Conservation (phyloP, 352 stramenopile genomes). For the Pythium aquatile region DNA sequence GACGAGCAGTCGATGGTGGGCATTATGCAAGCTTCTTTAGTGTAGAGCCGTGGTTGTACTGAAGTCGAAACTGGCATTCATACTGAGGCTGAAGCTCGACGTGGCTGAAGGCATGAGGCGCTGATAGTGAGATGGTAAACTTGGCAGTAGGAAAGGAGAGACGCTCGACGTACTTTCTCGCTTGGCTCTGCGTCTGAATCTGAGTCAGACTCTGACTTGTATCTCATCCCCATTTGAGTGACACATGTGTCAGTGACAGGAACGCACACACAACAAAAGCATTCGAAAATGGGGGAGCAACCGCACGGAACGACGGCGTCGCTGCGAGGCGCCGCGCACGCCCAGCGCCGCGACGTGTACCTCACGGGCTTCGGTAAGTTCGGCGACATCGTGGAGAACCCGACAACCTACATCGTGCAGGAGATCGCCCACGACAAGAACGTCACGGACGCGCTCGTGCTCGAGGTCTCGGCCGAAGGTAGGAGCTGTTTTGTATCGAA, state of each 20-base stretch:
- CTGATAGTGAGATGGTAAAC: conserved; percentile 4
- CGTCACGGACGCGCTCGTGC: conserved; percentile 61
- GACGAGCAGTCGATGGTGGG: conserved; percentile 9
- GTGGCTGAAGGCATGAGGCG: not conserved
- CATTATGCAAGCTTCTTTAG: conserved; percentile 13
- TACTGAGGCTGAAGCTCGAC: not conserved
- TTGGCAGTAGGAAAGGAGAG: too few relatives aligned
- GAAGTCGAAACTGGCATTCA: conserved; percentile 4
- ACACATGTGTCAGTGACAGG: not conserved
- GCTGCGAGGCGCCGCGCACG: conserved; percentile 12
- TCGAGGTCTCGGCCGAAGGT: conserved; percentile 72
- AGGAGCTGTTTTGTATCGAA: not conserved
- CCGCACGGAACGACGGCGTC: not conserved
- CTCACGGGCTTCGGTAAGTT: conserved; percentile 87
- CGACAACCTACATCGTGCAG: conserved; percentile 63
- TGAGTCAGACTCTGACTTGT: not conserved
- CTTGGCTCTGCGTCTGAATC: too few relatives aligned
- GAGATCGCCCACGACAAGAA: conserved; percentile 55
- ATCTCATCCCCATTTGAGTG: not conserved
- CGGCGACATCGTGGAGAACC: conserved; percentile 77
- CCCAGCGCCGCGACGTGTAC: conserved; percentile 54
- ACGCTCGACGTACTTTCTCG: too few relatives aligned
- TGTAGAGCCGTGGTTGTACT: conserved; percentile 14
- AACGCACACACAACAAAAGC: not conserved
- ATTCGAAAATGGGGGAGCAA: conserved; percentile 17